A percentile compares a stretch with the other conserved stretches of the same genome.
Conservation (phyloP, 257 asterid species). For the Penstemon davidsonii region DNA sequence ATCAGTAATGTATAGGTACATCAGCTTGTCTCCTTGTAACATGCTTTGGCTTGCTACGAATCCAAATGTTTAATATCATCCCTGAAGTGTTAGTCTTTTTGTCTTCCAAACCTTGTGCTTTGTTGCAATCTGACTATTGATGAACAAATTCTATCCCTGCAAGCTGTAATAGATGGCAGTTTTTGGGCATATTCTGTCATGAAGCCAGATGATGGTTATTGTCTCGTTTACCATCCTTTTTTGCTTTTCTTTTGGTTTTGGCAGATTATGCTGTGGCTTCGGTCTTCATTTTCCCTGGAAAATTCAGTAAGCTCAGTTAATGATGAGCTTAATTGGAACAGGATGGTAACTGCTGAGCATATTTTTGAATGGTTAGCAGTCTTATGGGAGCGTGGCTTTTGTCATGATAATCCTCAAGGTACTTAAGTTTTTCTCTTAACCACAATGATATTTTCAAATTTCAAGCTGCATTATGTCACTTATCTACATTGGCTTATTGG, state of each 20-base stretch:
- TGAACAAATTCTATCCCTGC: neutral
- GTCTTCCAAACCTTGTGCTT: conserved; percentile 8
- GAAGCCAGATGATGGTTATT: conserved; percentile 18
- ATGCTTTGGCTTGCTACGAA: conserved; percentile 12
- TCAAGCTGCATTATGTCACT: conserved; percentile 19
- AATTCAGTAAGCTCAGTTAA: conserved; percentile 33
- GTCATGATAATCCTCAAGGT: conserved; percentile 96
- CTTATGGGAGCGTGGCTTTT: conserved; percentile 92
- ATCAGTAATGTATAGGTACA: neutral
- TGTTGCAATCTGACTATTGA: conserved; percentile 5
- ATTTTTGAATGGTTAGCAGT: conserved; percentile 75
- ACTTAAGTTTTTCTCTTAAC: conserved; percentile 13
- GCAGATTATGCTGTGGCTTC: conserved; percentile 77
- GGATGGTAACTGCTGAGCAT: conserved; percentile 63
- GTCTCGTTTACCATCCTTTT: conserved; percentile 24
- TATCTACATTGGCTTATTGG: conserved; percentile 19
- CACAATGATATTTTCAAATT: conserved; percentile 12
- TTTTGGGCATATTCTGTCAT: conserved; percentile 16
- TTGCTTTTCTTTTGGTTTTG: conserved; percentile 27
- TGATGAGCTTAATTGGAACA: conserved; percentile 40
- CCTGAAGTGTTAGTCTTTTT: conserved; percentile 11
- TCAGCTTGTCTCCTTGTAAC: neutral
- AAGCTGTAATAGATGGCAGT: conserved; percentile 14
- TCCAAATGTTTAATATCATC: neutral
- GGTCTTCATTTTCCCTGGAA: conserved; percentile 45